Evolutionary conservation across 805 yeast species (phyloP).

Genomic region (Candida morakotiae): DNA sequence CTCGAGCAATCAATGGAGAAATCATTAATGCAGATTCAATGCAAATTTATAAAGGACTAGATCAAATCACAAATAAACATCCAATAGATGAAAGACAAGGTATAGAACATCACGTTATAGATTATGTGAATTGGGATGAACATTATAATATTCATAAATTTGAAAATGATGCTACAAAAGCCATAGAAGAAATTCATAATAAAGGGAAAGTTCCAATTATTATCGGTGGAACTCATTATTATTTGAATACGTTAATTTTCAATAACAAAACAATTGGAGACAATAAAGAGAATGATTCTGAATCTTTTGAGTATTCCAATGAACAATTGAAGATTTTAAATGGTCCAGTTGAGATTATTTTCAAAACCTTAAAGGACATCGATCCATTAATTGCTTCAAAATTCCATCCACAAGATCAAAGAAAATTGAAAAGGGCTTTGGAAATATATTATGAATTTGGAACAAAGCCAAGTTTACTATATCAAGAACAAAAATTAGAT

Average conservation of each 20-base stretch:
- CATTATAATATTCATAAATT: conserved; percentile 81
- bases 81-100: conserved; percentile 75
- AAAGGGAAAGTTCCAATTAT: conserved; percentile 78
- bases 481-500: conserved; percentile 51
- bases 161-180: conserved; percentile 60
- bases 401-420: conserved; percentile 86
- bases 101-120: conserved; percentile 80
- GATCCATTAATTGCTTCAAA: conserved; percentile 77
- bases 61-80: conserved; percentile 87
- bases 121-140: conserved; percentile 75
- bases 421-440: conserved; percentile 75
- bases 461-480: conserved; percentile 64
- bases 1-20: conserved; percentile 76
- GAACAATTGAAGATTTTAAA: conserved; percentile 44
- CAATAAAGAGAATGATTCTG: conserved; percentile 5
- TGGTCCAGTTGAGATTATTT: conserved; percentile 49
- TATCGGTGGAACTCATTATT: conserved; percentile 96
- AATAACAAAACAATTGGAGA: conserved; percentile 57
- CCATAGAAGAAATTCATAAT: conserved; percentile 60
- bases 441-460: conserved; percentile 74
- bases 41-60: conserved; percentile 81
- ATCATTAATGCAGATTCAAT: conserved; percentile 94
- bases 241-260: conserved; percentile 73
- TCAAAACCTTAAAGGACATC: conserved; percentile 40
- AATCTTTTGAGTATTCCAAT: conserved; percentile 23